A percentile compares a stretch with the other conserved stretches of the same genome.
Conservation (phyloP, 306 rosid species). For the Hylodesmum podocarpum region DNA sequence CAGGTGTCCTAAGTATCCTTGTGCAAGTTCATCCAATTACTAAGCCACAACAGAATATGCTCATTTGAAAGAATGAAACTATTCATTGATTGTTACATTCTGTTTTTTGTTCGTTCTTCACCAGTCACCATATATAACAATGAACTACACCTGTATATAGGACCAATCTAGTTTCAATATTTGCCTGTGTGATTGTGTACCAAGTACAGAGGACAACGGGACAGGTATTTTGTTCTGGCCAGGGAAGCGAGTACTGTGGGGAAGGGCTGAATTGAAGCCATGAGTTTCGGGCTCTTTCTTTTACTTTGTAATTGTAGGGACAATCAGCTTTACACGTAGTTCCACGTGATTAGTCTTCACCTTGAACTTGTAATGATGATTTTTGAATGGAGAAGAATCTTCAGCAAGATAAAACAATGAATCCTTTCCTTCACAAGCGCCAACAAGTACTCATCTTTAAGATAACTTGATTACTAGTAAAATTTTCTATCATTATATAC, state of each 20-base stretch:
- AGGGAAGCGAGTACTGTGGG: conserved; percentile 23
- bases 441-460: conserved; percentile 45
- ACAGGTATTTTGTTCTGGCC: conserved; percentile 1
- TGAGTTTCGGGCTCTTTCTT: conserved; percentile 49
- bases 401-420: conserved; percentile 32
- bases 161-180: not conserved
- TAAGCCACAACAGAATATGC: not conserved
- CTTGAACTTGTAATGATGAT: conserved; percentile 52
- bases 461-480: conserved; percentile 39
- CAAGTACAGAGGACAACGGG: not conserved
- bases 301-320: conserved; percentile 46
- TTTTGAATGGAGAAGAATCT: conserved; percentile 43
- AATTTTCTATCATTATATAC: conserved; percentile 18
- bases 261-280: conserved; percentile 50
- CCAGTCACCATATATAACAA: not conserved
- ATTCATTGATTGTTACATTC: not conserved
- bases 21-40: not conserved
- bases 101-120: not conserved
- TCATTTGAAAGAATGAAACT: not conserved
- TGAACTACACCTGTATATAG: not conserved
- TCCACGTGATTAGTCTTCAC: conserved; percentile 54
- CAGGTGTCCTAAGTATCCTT: not conserved
- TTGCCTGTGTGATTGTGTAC: not conserved
- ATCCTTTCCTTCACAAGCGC: conserved; percentile 28
- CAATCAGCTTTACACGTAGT: conserved; percentile 62